Percentiles rank a stretch among this genome's conserved stretches.
phyloP scores from a whole-genome alignment of 805 yeast genomes.

The Hanseniaspora singularis region DNA sequence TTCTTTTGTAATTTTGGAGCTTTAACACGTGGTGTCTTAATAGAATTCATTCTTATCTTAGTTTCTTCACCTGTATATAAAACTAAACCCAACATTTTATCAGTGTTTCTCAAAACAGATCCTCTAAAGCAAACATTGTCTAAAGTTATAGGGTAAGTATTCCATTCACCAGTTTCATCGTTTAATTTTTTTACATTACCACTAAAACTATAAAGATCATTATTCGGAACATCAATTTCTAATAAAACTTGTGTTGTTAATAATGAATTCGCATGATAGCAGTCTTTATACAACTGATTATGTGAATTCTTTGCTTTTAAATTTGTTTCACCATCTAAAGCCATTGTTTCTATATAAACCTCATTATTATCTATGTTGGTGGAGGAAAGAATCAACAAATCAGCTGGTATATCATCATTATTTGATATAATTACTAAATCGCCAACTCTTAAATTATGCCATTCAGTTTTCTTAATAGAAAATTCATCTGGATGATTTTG shows the following conservation, averaged over 20 bases:
- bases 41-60: conserved; percentile 88
- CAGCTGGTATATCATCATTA: conserved; percentile 94
- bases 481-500: neutral
- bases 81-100: conserved; percentile 61
- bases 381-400: conserved; percentile 59
- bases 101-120: conserved; percentile 75
- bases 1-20: conserved; percentile 82
- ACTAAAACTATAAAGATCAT: conserved; percentile 82
- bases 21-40: conserved; percentile 77
- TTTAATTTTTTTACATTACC: conserved; percentile 45
- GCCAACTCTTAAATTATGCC: conserved; percentile 84
- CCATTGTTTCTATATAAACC: conserved; percentile 86
- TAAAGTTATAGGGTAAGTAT: conserved; percentile 52
- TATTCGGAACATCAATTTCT: conserved; percentile 81
- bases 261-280: conserved; percentile 41
- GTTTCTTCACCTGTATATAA: conserved; percentile 93
- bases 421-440: conserved; percentile 60
- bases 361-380: conserved; percentile 44
- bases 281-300: conserved; percentile 42
- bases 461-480: conserved; percentile 27
- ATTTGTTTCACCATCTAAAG: conserved; percentile 93
- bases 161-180: conserved; percentile 28
- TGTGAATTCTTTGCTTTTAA: conserved; percentile 65
- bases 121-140: conserved; percentile 88
- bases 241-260: conserved; percentile 41